A percentile compares a stretch with the other conserved stretches of the same genome.
Conservation (phyloP, 2,329 filamentous ascomycete species). For the Blastomyces emzantsi region DNA sequence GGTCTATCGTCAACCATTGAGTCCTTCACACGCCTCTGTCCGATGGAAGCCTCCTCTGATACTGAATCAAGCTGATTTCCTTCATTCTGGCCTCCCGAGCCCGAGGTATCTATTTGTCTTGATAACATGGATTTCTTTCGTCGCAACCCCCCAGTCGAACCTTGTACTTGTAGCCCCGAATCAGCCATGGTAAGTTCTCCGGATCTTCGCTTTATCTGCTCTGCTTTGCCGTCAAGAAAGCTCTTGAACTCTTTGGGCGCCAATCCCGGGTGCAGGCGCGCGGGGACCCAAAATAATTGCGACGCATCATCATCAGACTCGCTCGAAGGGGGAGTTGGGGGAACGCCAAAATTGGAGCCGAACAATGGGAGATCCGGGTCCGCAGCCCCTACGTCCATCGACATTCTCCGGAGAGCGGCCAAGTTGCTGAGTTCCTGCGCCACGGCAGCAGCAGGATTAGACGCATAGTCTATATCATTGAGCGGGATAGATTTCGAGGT, state of each 20-base stretch:
- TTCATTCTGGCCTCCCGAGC: neutral
- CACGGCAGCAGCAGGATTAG: slow-evolving; percentile 78
- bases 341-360: slow-evolving; percentile 32
- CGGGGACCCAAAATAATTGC: slow-evolving; percentile 89
- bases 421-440: slow-evolving; percentile 88
- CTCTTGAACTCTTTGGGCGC: slow-evolving; percentile 95
- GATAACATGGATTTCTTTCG: slow-evolving; percentile 96
- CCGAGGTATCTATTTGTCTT: slow-evolving; percentile 70
- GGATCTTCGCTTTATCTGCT: slow-evolving; percentile 77
- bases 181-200: slow-evolving; percentile 58
- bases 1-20: slow-evolving; percentile 60
- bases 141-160: slow-evolving; percentile 52
- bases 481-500: slow-evolving; percentile 59
- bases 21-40: slow-evolving; percentile 2
- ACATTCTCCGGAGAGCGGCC: slow-evolving; percentile 82
- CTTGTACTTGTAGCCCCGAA: slow-evolving; percentile 47
- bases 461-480: slow-evolving; percentile 82
- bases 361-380: slow-evolving; percentile 47
- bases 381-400: slow-evolving; percentile 72
- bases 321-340: slow-evolving; percentile 36
- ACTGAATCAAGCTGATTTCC: slow-evolving; percentile 11
- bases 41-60: slow-evolving; percentile 14
- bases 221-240: slow-evolving; percentile 87
- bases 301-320: slow-evolving; percentile 68
- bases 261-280: slow-evolving; percentile 84